These are phyloP conservation scores for Tuber calosporum DNA, from an alignment of 495 filamentous ascomycete species.

Conservation along the genomic window DNA sequence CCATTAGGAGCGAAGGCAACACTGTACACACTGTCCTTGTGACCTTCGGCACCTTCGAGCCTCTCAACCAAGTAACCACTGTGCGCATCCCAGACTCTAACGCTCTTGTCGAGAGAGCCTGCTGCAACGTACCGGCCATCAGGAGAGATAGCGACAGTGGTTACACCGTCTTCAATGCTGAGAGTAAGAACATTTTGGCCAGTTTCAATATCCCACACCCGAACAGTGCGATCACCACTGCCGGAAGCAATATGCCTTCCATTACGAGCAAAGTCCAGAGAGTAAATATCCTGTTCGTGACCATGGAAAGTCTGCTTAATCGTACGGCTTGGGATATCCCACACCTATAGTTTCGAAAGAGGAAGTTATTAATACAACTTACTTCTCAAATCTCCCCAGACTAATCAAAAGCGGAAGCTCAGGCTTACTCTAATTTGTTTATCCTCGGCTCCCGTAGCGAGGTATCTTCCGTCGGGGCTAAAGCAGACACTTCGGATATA, in stretches of 20 bases:
- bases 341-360: slow-evolving; percentile 57
- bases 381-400: not conserved
- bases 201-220: slow-evolving; percentile 79
- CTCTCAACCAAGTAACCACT: slow-evolving; percentile 75
- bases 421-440: slow-evolving; percentile 76
- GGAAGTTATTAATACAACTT: slow-evolving; percentile 21
- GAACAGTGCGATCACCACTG: slow-evolving; percentile 78
- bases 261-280: slow-evolving; percentile 81
- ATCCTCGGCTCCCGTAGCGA: slow-evolving; percentile 84
- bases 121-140: slow-evolving; percentile 80
- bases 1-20: slow-evolving; percentile 86
- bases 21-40: slow-evolving; percentile 88
- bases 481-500: slow-evolving; percentile 92
- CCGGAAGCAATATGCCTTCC: slow-evolving; percentile 83
- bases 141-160: slow-evolving; percentile 85
- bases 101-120: slow-evolving; percentile 82
- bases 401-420: slow-evolving; percentile 2
- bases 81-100: slow-evolving; percentile 78
- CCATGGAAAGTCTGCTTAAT: slow-evolving; percentile 78
- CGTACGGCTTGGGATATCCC: slow-evolving; percentile 68
- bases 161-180: slow-evolving; percentile 83
- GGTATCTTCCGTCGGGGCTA: slow-evolving; percentile 80
- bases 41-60: slow-evolving; percentile 75
- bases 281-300: slow-evolving; percentile 91
- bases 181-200: slow-evolving; percentile 66